phyloP scores from a whole-genome alignment of 495 filamentous ascomycete genomes.

The Cudoniella acicularis region DNA sequence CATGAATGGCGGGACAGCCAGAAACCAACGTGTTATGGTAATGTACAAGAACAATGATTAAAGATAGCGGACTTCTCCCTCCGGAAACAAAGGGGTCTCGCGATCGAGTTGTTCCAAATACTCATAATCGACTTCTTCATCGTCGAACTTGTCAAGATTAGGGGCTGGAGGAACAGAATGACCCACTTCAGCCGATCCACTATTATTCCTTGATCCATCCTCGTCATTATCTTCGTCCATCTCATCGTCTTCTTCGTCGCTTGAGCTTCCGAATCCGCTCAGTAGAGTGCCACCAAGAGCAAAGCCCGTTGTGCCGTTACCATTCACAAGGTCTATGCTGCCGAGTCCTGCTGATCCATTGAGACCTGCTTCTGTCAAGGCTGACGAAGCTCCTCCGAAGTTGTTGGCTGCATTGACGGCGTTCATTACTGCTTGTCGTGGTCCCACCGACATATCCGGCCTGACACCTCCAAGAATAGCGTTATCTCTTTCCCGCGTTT shows the following conservation, averaged over 20 bases:
- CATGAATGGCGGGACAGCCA: slow-evolving; percentile 4
- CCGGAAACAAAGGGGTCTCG: slow-evolving; percentile 27
- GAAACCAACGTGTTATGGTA: slow-evolving; percentile 16
- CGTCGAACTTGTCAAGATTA: slow-evolving; percentile 27
- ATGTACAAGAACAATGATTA: slow-evolving; percentile 25
- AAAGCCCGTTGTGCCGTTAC: slow-evolving; percentile 63
- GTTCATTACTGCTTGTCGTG: slow-evolving; percentile 63
- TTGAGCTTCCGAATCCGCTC: slow-evolving; percentile 93
- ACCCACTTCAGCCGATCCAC: slow-evolving; percentile 29
- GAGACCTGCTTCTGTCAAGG: slow-evolving; percentile 72
- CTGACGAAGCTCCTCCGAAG: slow-evolving; percentile 59
- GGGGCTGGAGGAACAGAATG: slow-evolving; percentile 28
- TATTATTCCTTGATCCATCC: slow-evolving; percentile 25
- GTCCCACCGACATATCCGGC: slow-evolving; percentile 57
- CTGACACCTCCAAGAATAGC: slow-evolving; percentile 96
- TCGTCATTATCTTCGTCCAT: slow-evolving; percentile 83
- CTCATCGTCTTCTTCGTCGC: slow-evolving; percentile 95
- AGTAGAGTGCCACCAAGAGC: slow-evolving; percentile 66
- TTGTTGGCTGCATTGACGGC: slow-evolving; percentile 56
- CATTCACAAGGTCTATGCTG: slow-evolving; percentile 70
- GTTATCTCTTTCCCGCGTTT: slow-evolving; percentile 94
- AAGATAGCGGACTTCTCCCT: slow-evolving; percentile 19
- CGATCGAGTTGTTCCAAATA: slow-evolving; percentile 30
- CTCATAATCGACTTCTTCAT: slow-evolving; percentile 28
- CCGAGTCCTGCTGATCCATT: slow-evolving; percentile 58